phyloP scores from a whole-genome alignment of 2,329 filamentous ascomycete genomes.

The Ampelomyces quisqualis region DNA sequence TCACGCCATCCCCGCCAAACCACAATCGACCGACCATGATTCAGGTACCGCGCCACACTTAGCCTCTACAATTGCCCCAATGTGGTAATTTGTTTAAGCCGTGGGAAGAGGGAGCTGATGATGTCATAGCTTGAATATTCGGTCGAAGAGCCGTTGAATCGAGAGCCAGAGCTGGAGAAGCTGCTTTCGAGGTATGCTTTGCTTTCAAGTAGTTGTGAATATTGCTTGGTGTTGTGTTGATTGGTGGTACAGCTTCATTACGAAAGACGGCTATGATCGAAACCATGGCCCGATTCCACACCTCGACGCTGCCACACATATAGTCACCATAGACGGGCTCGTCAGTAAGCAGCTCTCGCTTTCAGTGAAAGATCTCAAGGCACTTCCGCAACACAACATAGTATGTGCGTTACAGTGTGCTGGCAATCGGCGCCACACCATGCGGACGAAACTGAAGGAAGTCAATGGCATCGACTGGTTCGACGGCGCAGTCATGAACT shows the following conservation, averaged over 20 bases:
- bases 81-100: constrained; percentile 16
- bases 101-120: constrained; percentile 8
- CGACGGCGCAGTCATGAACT: constrained; percentile 63
- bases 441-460: constrained; percentile 61
- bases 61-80: constrained; percentile 15
- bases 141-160: constrained; percentile 51
- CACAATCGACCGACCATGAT: constrained; percentile 25
- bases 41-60: constrained; percentile 23
- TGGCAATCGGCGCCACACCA: constrained; percentile 61
- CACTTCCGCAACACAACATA: constrained; percentile 56
- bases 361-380: constrained; percentile 50
- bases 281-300: constrained; percentile 58
- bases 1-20: constrained; percentile 34
- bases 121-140: constrained; percentile 44
- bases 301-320: constrained; percentile 45
- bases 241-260: constrained; percentile 49
- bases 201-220: background rate
- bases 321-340: constrained; percentile 53
- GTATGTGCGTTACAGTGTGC: constrained; percentile 62
- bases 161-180: constrained; percentile 49
- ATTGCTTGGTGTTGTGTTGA: constrained; percentile 1
- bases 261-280: constrained; percentile 55
- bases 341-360: constrained; percentile 50
- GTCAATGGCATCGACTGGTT: constrained; percentile 62
- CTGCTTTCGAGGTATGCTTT: constrained; percentile 47